These are phyloP conservation scores for Avicennia marina DNA, from an alignment of 257 asterid genomes.

Conservation along the genomic window DNA sequence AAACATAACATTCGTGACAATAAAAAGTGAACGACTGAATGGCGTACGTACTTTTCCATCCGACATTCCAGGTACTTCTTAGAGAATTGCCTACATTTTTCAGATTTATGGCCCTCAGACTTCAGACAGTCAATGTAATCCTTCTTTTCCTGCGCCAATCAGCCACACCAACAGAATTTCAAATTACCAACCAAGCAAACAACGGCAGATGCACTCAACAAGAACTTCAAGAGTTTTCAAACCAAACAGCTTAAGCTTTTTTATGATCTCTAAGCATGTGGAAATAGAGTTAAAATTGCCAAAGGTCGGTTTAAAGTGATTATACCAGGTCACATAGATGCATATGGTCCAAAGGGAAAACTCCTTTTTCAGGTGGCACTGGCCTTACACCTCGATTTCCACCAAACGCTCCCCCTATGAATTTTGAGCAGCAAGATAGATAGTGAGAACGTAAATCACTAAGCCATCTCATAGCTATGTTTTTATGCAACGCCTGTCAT, in stretches of 20 bases:
- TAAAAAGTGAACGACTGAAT: neutral
- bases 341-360: constrained; percentile 91
- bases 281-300: neutral
- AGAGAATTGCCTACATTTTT: constrained; percentile 71
- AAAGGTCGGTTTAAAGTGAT: neutral
- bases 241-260: constrained; percentile 3
- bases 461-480: neutral
- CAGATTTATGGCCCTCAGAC: constrained; percentile 70
- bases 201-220: no score
- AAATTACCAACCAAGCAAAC: constrained; percentile 12
- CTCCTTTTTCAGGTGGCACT: constrained; percentile 94
- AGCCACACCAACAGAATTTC: neutral
- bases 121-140: constrained; percentile 74
- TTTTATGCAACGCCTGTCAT: neutral
- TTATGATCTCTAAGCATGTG: neutral
- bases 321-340: constrained; percentile 82
- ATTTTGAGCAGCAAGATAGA: constrained; percentile 6
- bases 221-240: no score
- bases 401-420: constrained; percentile 87
- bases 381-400: constrained; percentile 96
- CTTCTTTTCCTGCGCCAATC: constrained; percentile 90
- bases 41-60: constrained; percentile 86
- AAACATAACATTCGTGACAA: neutral
- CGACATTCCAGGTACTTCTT: constrained; percentile 86
- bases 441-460: neutral